A percentile compares a stretch with the other conserved stretches of the same genome.
These are phyloP conservation scores for Elsinoe arachidis DNA, from an alignment of 2,329 filamentous ascomycete species.

Conservation along the genomic window DNA sequence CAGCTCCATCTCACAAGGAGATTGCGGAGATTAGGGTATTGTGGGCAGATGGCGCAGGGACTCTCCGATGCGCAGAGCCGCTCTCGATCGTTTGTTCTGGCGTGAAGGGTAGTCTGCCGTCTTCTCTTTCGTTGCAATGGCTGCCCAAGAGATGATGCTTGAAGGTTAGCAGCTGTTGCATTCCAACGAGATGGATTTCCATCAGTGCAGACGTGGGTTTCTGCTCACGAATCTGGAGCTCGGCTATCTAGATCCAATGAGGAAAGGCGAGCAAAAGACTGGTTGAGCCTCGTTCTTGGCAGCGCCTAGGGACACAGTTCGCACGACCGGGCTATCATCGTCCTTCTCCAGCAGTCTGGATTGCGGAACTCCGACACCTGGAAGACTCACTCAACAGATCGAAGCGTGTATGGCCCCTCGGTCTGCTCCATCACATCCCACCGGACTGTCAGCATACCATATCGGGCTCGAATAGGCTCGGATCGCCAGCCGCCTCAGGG, in stretches of 20 bases:
- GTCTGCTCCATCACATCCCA: no score
- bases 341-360: not conserved
- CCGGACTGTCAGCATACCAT: not conserved
- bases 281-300: not conserved
- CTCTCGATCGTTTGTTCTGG: not conserved
- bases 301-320: not conserved
- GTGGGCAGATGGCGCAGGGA: not conserved
- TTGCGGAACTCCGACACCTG: no score
- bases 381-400: no score
- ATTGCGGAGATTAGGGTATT: not conserved
- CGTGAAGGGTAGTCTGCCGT: no score
- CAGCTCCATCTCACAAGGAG: not conserved
- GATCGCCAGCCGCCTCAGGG: constrained; percentile 4
- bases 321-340: not conserved
- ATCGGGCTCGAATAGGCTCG: not conserved
- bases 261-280: not conserved
- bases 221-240: not conserved
- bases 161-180: not conserved
- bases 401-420: no score
- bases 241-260: not conserved
- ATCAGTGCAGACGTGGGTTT: not conserved
- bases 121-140: no score
- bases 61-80: not conserved
- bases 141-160: not conserved
- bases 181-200: not conserved